Percentiles rank a stretch among this genome's conserved stretches.
These are phyloP conservation scores for Tylopilus intermedius DNA, from an alignment of 768 basidiomycete genomes.

Conservation along the genomic window DNA sequence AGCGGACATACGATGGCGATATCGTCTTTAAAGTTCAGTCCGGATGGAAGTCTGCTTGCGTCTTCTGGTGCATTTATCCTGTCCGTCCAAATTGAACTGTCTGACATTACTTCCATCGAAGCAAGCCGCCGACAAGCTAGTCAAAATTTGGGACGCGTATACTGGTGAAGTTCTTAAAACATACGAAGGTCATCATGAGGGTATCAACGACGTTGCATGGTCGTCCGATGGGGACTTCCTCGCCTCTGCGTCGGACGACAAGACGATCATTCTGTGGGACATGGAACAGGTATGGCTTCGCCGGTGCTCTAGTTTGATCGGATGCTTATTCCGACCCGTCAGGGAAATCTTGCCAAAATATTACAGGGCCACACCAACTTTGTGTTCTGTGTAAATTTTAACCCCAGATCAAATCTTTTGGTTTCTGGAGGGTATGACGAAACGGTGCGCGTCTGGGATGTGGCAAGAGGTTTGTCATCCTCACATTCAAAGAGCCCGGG, in stretches of 20 bases:
- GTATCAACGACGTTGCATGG: conserved; percentile 90
- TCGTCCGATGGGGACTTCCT: conserved; percentile 75
- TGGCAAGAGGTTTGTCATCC: conserved; percentile 62
- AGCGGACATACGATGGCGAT: conserved; percentile 82
- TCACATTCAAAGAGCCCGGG: background rate
- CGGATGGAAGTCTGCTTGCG: conserved; percentile 75
- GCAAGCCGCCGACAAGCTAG: conserved; percentile 76
- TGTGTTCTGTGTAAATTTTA: conserved; percentile 91
- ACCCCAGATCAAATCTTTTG: conserved; percentile 82
- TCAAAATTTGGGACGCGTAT: conserved; percentile 76
- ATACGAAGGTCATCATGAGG: conserved; percentile 68
- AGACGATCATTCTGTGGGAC: conserved; percentile 82
- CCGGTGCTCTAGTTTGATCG: background rate
- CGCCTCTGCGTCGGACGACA: conserved; percentile 93
- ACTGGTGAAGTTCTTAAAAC: conserved; percentile 72
- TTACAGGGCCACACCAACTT: conserved; percentile 88
- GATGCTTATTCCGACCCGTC: background rate
- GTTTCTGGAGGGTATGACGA: conserved; percentile 96
- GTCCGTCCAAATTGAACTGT: conserved; percentile 3
- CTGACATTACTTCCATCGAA: conserved; percentile 33
- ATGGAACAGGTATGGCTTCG: conserved; percentile 50
- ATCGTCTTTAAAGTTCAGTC: conserved; percentile 84
- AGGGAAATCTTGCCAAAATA: conserved; percentile 60
- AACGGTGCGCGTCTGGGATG: conserved; percentile 95
- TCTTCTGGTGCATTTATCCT: conserved; percentile 64